Percentiles rank a stretch among this genome's conserved stretches.
Evolutionary conservation across 2,329 filamentous ascomycete genomes (phyloP).

Genomic region (Cercospora nicotianae): DNA sequence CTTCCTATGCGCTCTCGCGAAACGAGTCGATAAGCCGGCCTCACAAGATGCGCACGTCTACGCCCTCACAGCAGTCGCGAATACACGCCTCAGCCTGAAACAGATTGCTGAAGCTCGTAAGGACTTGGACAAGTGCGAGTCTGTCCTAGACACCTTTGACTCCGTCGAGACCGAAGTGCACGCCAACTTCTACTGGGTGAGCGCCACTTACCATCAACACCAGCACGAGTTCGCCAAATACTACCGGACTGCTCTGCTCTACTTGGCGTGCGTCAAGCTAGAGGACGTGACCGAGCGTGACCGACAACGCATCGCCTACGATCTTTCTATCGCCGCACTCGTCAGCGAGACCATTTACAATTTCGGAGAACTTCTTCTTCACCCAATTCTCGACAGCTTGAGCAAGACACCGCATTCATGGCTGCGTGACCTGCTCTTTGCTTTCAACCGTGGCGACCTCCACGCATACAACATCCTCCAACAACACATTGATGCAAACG

Average conservation of each 20-base stretch:
- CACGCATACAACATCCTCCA: constrained; percentile 78
- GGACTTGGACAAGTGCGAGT: constrained; percentile 83
- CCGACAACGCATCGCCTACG: constrained; percentile 80
- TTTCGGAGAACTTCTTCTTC: constrained; percentile 96
- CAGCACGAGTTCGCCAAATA: constrained; percentile 93
- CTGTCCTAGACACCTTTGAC: constrained; percentile 86
- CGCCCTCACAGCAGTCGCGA: constrained; percentile 84
- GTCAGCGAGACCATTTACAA: constrained; percentile 98
- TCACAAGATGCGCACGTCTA: constrained; percentile 96
- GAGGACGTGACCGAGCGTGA: constrained; percentile 71
- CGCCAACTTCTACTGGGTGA: constrained; percentile 92
- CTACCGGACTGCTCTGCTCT: constrained; percentile 96
- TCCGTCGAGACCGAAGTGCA: constrained; percentile 94
- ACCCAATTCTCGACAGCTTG: constrained; percentile 89
- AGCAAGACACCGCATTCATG: constrained; percentile 73
- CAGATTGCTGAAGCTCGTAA: constrained; percentile 81
- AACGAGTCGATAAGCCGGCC: constrained; percentile 86
- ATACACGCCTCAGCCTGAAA: constrained; percentile 76
- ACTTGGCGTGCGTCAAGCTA: constrained; percentile 92
- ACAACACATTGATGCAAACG: constrained; percentile 70
- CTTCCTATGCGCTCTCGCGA: constrained; percentile 79
- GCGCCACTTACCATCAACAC: constrained; percentile 87
- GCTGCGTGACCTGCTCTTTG: constrained; percentile 93
- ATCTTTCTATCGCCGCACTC: constrained; percentile 86
- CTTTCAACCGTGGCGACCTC: constrained; percentile 94